These are phyloP conservation scores for Tuber magnatum DNA, from an alignment of 495 filamentous ascomycete species.

Conservation along the genomic window DNA sequence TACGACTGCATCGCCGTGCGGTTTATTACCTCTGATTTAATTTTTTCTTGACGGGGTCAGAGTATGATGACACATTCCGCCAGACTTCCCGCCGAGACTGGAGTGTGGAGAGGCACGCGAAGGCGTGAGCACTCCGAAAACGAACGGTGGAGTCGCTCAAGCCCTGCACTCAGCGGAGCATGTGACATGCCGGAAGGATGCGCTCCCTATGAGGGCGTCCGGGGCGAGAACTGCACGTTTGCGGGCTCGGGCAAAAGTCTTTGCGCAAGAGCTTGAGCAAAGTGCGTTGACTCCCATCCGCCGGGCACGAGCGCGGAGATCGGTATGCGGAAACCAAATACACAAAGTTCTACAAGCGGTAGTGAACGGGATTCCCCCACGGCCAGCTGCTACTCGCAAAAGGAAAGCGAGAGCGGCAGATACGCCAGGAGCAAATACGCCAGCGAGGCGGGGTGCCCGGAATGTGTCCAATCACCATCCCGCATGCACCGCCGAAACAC, in stretches of 20 bases:
- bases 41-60: background rate
- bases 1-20: background rate
- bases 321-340: background rate
- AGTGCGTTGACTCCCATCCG: background rate
- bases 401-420: background rate
- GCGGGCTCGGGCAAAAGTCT: background rate
- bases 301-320: background rate
- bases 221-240: background rate
- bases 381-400: background rate
- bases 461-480: background rate
- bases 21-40: background rate
- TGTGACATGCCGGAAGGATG: background rate
- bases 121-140: background rate
- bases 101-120: background rate
- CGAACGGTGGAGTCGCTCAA: background rate
- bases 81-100: background rate
- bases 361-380: background rate
- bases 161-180: background rate
- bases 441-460: background rate
- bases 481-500: background rate
- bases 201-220: background rate
- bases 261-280: background rate
- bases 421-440: background rate
- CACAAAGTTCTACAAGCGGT: background rate
- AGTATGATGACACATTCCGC: background rate